A percentile compares a stretch with the other conserved stretches of the same genome.
phyloP scores from a whole-genome alignment of 805 yeast genomes.

The Lipomyces mesembrius region DNA sequence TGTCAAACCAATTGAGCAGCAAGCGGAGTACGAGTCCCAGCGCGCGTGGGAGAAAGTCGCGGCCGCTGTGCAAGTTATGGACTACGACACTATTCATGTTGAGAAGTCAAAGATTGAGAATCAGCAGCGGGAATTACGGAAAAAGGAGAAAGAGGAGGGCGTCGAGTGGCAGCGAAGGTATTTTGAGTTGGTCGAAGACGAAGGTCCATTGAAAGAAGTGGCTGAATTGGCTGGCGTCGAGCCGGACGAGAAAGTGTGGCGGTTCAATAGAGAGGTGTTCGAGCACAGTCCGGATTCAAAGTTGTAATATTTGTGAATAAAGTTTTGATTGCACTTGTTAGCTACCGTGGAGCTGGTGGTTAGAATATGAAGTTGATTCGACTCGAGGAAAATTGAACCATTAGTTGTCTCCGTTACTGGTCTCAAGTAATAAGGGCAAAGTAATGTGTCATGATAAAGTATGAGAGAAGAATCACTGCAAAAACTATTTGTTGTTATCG shows the following conservation, averaged over 20 bases:
- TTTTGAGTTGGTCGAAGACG: slow-evolving; percentile 57
- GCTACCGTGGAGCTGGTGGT: background rate
- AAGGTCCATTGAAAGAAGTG: slow-evolving; percentile 22
- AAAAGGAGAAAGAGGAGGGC: slow-evolving; percentile 68
- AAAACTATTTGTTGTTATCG: no score
- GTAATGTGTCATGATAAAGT: no score
- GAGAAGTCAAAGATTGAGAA: slow-evolving; percentile 83
- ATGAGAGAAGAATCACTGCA: no score
- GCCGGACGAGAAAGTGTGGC: slow-evolving; percentile 40
- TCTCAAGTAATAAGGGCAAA: no score
- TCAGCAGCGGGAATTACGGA: slow-evolving; percentile 80
- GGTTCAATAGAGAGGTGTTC: slow-evolving; percentile 40
- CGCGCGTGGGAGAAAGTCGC: slow-evolving; percentile 91
- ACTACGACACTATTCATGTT: slow-evolving; percentile 72
- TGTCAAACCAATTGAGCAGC: slow-evolving; percentile 83
- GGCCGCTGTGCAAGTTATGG: slow-evolving; percentile 75
- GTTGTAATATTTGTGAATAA: slow-evolving; percentile 9
- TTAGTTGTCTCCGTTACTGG: no score
- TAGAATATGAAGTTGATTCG: background rate
- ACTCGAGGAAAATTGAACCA: background rate
- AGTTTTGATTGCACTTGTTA: background rate
- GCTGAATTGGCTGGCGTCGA: slow-evolving; percentile 28
- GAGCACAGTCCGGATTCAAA: slow-evolving; percentile 40
- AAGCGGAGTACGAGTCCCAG: slow-evolving; percentile 80
- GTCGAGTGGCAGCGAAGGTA: slow-evolving; percentile 77